Base-by-base conservation (phyloP, 1,284 basidiomycete species). In the Meira miltonrushii region DNA sequence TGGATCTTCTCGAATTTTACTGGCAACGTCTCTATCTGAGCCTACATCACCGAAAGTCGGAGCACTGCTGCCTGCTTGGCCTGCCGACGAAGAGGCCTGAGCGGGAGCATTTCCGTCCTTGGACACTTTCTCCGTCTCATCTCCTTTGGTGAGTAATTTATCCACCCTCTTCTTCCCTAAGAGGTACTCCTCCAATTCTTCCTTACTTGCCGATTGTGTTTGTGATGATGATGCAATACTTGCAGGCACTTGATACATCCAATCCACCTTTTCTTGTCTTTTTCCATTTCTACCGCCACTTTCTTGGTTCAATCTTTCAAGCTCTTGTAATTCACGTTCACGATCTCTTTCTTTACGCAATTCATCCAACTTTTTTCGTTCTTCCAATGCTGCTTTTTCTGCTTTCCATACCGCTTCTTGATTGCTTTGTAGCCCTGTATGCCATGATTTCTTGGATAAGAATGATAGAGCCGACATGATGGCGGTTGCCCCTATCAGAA, bases 401-500 rank as follows among this genome's bases (percentile, higher is more conserved):
- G 94, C 89, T 64, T 96, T 85, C 94, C 95, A 98, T 74, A 98
- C 94, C 84, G 88, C 86, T 86, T 96, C 92, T 87, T 97, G 93
- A 82, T 96, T 95, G 79, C 90, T 91, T 81, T 94, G 81, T 82
- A 96, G 89, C 84, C 94, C 88, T 84, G 92, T 91, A 80, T 96
- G 92, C 92, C 93, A 96, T 68, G 90, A 69, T 72, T 59, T 59
- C 37, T 59, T 59, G 4, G 50, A 53, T 15, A 53, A 25, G 37
- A 53, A 53, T 8, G 38, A 39, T 12, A 53, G 25, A 19, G 50
- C 50, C 50, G 50, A 53, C 50, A 53, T 53, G 37, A 25, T 53
- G 38, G 55, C 39, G 25, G 17, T 33, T 33, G 28, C 28, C 28
- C 28, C 28, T 33, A 33, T 33, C 8, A 33, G 28, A 33, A 33